phyloP scores from a whole-genome alignment of 2,329 filamentous ascomycete genomes.

The Ophiostoma angusticollis region DNA sequence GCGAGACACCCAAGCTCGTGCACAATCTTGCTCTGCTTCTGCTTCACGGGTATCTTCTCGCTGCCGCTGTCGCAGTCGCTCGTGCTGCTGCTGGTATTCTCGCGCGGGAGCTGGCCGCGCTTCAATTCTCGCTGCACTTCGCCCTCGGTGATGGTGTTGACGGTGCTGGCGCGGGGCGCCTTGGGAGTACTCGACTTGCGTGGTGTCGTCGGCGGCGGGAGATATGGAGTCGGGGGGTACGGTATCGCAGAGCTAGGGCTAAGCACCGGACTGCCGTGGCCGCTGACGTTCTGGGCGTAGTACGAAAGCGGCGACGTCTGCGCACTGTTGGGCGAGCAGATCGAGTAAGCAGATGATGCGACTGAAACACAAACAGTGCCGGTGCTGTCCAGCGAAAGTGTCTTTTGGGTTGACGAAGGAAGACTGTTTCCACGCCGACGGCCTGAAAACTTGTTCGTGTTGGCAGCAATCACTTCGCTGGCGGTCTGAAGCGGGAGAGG shows the following conservation, averaged over 20 bases:
- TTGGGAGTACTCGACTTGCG: slow-evolving; percentile 33
- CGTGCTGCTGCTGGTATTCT: slow-evolving; percentile 43
- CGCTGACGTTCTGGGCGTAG: too few relatives aligned
- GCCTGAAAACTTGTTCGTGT: slow-evolving; percentile 19
- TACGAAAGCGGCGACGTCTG: slow-evolving; percentile 18
- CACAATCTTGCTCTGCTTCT: slow-evolving; percentile 71
- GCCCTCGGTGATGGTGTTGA: slow-evolving; percentile 45
- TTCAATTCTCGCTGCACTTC: slow-evolving; percentile 35
- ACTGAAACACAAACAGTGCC: too few relatives aligned
- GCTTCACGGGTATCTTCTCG: slow-evolving; percentile 42
- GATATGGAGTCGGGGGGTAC: too few relatives aligned
- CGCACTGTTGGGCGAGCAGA: slow-evolving; percentile 3
- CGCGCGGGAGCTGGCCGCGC: slow-evolving; percentile 23
- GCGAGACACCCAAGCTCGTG: slow-evolving; percentile 73
- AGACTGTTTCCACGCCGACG: slow-evolving; percentile 55
- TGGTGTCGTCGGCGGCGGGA: slow-evolving; percentile 28
- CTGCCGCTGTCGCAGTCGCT: slow-evolving; percentile 66
- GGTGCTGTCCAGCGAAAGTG: slow-evolving; percentile 40
- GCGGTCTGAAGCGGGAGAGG: slow-evolving; percentile 11
- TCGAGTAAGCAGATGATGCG: too few relatives aligned
- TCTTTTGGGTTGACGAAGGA: slow-evolving; percentile 61
- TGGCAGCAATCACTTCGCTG: slow-evolving; percentile 14
- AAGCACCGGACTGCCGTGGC: slow-evolving; percentile 42
- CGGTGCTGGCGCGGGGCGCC: slow-evolving; percentile 42
- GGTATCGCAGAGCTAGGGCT: slow-evolving; percentile 26